Evolutionary conservation across 257 asterid species (phyloP).

Genomic region (Fraxinus americana): DNA sequence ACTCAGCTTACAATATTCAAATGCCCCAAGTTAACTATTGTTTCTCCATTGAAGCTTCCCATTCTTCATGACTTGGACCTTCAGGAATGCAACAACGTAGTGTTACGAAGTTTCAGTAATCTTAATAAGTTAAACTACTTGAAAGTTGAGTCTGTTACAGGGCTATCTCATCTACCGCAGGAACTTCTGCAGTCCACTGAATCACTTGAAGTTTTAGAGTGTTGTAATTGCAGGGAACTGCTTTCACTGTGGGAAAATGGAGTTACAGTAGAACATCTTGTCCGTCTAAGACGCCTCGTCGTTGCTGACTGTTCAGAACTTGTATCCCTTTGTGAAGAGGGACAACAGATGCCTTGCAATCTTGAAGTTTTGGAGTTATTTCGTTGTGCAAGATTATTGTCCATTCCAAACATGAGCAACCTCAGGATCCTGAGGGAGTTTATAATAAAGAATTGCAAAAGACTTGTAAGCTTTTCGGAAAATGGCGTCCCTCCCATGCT

Average conservation of each 20-base stretch:
- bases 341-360: slow-evolving; percentile 54
- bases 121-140: slow-evolving; percentile 45
- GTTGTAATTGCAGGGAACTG: slow-evolving; percentile 58
- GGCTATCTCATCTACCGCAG: slow-evolving; percentile 47
- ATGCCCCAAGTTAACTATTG: slow-evolving; percentile 48
- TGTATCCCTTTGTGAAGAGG: slow-evolving; percentile 52
- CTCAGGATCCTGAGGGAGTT: slow-evolving; percentile 50
- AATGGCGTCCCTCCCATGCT: slow-evolving; percentile 59
- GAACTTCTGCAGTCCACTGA: slow-evolving; percentile 42
- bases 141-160: slow-evolving; percentile 56
- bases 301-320: slow-evolving; percentile 57
- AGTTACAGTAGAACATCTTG: slow-evolving; percentile 35
- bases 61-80: slow-evolving; percentile 49
- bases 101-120: slow-evolving; percentile 47
- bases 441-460: slow-evolving; percentile 54
- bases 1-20: slow-evolving; percentile 55
- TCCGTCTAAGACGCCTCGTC: slow-evolving; percentile 53
- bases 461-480: slow-evolving; percentile 40
- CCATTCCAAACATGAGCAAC: slow-evolving; percentile 53
- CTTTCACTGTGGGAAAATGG: slow-evolving; percentile 50
- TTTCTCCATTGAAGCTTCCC: slow-evolving; percentile 55
- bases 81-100: slow-evolving; percentile 50
- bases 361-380: slow-evolving; percentile 69
- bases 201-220: slow-evolving; percentile 61
- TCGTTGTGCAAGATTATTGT: slow-evolving; percentile 38